phyloP scores from a whole-genome alignment of 2,329 filamentous ascomycete species.

The Berkeleyomyces rouxiae region DNA sequence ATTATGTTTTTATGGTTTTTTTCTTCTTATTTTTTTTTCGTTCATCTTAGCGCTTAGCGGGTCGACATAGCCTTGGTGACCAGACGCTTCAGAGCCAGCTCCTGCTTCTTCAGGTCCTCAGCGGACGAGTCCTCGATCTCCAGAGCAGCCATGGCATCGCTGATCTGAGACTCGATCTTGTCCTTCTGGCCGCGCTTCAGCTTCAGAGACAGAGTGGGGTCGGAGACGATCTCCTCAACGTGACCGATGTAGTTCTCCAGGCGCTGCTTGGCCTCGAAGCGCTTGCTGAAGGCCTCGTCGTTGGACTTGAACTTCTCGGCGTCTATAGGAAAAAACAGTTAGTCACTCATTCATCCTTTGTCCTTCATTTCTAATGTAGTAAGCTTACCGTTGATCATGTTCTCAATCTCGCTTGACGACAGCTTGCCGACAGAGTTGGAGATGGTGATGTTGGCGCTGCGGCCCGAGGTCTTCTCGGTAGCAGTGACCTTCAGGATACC shows the following conservation, averaged over 20 bases:
- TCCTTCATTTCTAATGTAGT: neutral
- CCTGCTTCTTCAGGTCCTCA: conserved; percentile 99
- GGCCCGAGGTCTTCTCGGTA: conserved; percentile 96
- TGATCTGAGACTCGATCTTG: conserved; percentile 95
- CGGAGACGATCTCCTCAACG: conserved; percentile 96
- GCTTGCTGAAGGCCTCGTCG: conserved; percentile 98
- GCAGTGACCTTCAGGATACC: conserved; percentile 99
- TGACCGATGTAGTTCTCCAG: conserved; percentile 97
- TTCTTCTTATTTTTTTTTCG: conserved; percentile 5
- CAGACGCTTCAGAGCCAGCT: conserved; percentile 90
- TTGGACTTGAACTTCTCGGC: conserved; percentile 97
- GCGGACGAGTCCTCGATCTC: conserved; percentile 84
- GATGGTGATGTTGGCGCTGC: conserved; percentile 98
- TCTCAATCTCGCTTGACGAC: conserved; percentile 84
- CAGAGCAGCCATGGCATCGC: conserved; percentile 92
- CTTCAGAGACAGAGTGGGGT: conserved; percentile 90
- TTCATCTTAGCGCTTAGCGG: conserved; percentile 39
- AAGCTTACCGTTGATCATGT: conserved; percentile 69
- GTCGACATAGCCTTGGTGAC: conserved; percentile 98
- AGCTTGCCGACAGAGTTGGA: conserved; percentile 99
- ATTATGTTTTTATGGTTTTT: conserved; percentile 9
- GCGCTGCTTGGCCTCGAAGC: conserved; percentile 97
- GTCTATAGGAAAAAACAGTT: conserved; percentile 30
- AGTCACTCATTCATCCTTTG: conserved; percentile 1
- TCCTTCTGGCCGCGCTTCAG: conserved; percentile 99